phyloP scores from a whole-genome alignment of 2,329 filamentous ascomycete species.

The Fusarium decemcellulare region DNA sequence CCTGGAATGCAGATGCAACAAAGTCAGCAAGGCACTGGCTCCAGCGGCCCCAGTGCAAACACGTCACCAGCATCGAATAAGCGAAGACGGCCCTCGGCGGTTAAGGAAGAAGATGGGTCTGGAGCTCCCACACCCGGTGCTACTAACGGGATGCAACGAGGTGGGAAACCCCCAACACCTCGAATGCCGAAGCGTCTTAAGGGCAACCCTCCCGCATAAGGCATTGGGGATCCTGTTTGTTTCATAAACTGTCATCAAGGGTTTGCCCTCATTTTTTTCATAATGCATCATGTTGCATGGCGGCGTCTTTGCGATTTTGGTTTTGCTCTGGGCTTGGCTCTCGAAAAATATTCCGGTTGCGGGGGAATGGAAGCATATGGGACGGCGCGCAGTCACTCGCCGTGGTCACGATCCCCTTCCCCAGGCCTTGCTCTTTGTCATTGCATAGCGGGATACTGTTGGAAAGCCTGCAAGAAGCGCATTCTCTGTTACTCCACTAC shows the following conservation, averaged over 20 bases:
- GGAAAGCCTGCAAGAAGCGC: constrained; percentile 12
- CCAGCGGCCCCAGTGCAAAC: constrained; percentile 76
- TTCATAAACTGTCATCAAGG: not conserved
- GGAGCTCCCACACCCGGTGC: constrained; percentile 64
- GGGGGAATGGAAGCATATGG: constrained; percentile 44
- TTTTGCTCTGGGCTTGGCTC: constrained; percentile 27
- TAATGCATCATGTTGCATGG: constrained; percentile 55
- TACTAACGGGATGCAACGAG: constrained; percentile 65
- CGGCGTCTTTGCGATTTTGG: constrained; percentile 51
- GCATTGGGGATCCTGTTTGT: not conserved
- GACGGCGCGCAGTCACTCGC: constrained; percentile 30
- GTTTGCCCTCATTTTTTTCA: constrained; percentile 37
- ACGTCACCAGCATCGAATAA: constrained; percentile 75
- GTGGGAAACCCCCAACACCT: constrained; percentile 70
- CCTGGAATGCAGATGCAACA: constrained; percentile 77
- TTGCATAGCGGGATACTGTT: constrained; percentile 24
- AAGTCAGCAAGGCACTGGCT: constrained; percentile 77
- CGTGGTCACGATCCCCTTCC: constrained; percentile 19
- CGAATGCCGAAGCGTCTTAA: constrained; percentile 70
- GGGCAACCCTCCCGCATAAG: constrained; percentile 57
- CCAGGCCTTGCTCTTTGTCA: constrained; percentile 22
- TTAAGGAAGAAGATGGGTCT: constrained; percentile 69
- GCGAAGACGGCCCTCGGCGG: constrained; percentile 68
- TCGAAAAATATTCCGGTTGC: constrained; percentile 41
- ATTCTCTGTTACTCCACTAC: not conserved